Evolutionary conservation across 768 basidiomycete genomes (phyloP).

Genomic region (Amanita polypyramis): DNA sequence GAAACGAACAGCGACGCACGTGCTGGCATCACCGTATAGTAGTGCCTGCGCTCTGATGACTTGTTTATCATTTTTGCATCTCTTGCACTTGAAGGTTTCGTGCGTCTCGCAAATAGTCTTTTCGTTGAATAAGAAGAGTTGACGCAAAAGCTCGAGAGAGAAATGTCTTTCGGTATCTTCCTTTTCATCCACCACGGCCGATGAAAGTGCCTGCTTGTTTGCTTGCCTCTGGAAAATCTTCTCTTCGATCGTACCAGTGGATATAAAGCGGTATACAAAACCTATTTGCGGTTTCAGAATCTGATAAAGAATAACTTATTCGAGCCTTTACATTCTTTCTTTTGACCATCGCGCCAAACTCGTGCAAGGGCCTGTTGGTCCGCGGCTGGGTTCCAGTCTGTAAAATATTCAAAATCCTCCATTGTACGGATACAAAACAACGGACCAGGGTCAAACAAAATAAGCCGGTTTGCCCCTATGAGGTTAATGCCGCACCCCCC

Average conservation of each 20-base stretch:
- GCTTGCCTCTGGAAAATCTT: slow-evolving; percentile 98
- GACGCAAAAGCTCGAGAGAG: slow-evolving; percentile 76
- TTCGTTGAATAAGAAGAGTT: slow-evolving; percentile 88
- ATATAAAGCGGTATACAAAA: slow-evolving; percentile 97
- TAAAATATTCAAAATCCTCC: slow-evolving; percentile 1
- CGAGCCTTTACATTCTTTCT: slow-evolving; percentile 82
- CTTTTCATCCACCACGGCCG: slow-evolving; percentile 96
- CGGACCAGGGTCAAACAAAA: slow-evolving; percentile 88
- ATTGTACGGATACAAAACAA: background rate
- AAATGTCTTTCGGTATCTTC: slow-evolving; percentile 95
- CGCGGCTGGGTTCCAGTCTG: slow-evolving; percentile 97
- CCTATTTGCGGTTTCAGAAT: slow-evolving; percentile 32
- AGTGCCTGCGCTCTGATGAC: slow-evolving; percentile 72
- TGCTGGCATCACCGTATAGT: slow-evolving; percentile 94
- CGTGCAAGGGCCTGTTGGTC: slow-evolving; percentile 98
- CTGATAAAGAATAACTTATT: background rate
- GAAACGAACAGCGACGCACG: slow-evolving; percentile 44
- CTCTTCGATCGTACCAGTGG: slow-evolving; percentile 95
- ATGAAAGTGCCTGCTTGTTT: slow-evolving; percentile 91
- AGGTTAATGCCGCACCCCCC: slow-evolving; percentile 96
- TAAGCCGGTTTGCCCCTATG: slow-evolving; percentile 92
- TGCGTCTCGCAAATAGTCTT: slow-evolving; percentile 87
- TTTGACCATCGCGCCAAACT: slow-evolving; percentile 99
- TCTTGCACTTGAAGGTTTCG: slow-evolving; percentile 95
- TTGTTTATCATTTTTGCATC: slow-evolving; percentile 83